These are phyloP conservation scores for Jamesozyma gamospora DNA, from an alignment of 805 yeast species.

Conservation along the genomic window DNA sequence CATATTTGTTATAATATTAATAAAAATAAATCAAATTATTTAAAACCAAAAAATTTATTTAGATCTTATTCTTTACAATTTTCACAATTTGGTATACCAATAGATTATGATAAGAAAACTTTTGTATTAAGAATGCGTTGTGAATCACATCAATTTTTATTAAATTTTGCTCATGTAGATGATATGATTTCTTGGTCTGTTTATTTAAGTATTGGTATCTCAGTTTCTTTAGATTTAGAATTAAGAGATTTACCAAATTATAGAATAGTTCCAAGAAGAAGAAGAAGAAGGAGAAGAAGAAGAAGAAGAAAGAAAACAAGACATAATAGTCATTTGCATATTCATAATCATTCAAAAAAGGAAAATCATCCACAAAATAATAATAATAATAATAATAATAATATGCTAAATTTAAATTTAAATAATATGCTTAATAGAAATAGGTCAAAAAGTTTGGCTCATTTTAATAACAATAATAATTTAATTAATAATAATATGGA, in stretches of 20 bases:
- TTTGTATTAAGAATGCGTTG: constrained; percentile 65
- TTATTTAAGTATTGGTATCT: constrained; percentile 63
- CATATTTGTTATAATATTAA: constrained; percentile 14
- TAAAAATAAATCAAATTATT: constrained; percentile 15
- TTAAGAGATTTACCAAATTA: constrained; percentile 65
- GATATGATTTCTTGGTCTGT: constrained; percentile 73
- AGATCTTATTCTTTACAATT: constrained; percentile 73
- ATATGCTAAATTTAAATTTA: neutral
- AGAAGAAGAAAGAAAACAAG: constrained; percentile 6
- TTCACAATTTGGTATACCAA: constrained; percentile 75
- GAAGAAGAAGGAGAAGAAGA: constrained; percentile 5
- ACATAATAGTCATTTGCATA: neutral
- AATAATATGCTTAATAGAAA: neutral
- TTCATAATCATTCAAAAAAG: neutral
- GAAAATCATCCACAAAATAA: neutral
- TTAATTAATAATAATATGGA: neutral
- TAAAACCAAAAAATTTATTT: constrained; percentile 33
- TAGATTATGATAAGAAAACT: constrained; percentile 65
- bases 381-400: neutral
- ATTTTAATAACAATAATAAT: neutral
- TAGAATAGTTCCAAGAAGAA: constrained; percentile 57
- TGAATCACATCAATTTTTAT: constrained; percentile 72
- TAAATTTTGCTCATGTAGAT: constrained; percentile 52
- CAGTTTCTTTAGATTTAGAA: constrained; percentile 66
- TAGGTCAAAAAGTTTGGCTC: neutral